A percentile compares a stretch with the other conserved stretches of the same genome.
phyloP scores from a whole-genome alignment of 208 protist species.

The Leishmania major region DNA sequence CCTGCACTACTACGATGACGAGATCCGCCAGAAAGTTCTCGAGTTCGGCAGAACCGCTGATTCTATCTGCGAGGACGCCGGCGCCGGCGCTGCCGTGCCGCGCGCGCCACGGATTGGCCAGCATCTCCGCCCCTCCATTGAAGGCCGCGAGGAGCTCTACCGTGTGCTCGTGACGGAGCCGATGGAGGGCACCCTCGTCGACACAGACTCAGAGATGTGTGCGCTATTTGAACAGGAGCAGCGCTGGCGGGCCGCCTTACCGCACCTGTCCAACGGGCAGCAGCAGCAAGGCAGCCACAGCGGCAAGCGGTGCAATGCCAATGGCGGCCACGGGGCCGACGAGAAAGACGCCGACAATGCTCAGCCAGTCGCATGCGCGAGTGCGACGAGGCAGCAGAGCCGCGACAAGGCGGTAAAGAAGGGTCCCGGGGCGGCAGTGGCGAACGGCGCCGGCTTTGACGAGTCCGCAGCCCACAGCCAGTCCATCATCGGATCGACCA shows the following conservation, averaged over 20 bases:
- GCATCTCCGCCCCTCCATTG: conserved; percentile 32
- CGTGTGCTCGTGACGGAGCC: conserved; percentile 29
- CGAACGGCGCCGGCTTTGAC: background rate
- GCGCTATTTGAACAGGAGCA: conserved; percentile 28
- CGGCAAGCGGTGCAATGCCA: background rate
- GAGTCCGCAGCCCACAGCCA: background rate
- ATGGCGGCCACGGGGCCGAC: background rate
- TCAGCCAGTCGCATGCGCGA: background rate
- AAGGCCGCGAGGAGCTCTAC: conserved; percentile 31
- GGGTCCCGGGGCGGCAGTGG: background rate
- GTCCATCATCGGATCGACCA: background rate
- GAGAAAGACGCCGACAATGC: background rate
- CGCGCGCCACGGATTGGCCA: background rate
- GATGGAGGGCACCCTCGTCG: conserved; percentile 21
- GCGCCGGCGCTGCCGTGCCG: background rate
- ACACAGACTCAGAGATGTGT: conserved; percentile 55
- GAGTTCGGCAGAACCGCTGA: conserved; percentile 9
- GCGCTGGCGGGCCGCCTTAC: conserved; percentile 34
- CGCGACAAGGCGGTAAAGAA: background rate
- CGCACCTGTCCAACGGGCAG: background rate
- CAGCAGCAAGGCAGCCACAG: background rate
- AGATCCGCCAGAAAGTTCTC: conserved; percentile 19
- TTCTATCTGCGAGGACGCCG: background rate
- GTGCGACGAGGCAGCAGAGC: background rate
- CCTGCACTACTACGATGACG: conserved; percentile 43